Conservation (phyloP, 1,284 basidiomycete genomes). For the Microbotryum saponariae region DNA sequence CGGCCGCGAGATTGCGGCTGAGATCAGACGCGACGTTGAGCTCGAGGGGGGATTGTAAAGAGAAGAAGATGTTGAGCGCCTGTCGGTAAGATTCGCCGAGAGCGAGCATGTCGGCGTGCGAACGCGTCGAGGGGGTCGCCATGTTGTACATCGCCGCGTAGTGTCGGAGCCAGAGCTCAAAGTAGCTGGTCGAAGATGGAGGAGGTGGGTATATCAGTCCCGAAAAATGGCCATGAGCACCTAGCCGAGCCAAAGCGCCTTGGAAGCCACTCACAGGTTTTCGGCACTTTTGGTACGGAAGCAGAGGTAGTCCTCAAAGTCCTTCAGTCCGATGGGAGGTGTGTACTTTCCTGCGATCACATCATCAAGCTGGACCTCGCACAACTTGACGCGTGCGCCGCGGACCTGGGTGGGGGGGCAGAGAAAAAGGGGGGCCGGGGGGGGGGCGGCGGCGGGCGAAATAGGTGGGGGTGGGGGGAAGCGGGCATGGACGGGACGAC, state of each 20-base stretch:
- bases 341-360: constrained; percentile 16
- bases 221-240: background rate
- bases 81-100: constrained; percentile 18
- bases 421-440: background rate
- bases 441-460: too few species aligned
- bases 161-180: constrained; percentile 15
- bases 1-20: constrained; percentile 17
- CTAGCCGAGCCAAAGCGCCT: constrained; percentile 13
- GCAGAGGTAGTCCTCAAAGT: constrained; percentile 27
- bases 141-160: constrained; percentile 19
- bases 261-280: background rate
- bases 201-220: too few species aligned
- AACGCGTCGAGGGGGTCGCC: background rate
- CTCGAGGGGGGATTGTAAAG: constrained; percentile 21
- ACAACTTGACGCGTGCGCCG: constrained; percentile 18
- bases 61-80: constrained; percentile 24
- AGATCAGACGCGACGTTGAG: constrained; percentile 28
- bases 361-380: constrained; percentile 25
- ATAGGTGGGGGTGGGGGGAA: too few species aligned
- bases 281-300: constrained; percentile 16
- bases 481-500: too few species aligned
- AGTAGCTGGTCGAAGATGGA: background rate
- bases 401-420: constrained; percentile 9
- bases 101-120: constrained; percentile 9
- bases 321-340: constrained; percentile 20